Conservation (phyloP, 2,329 filamentous ascomycete species). For the Chaetomium strumarium region DNA sequence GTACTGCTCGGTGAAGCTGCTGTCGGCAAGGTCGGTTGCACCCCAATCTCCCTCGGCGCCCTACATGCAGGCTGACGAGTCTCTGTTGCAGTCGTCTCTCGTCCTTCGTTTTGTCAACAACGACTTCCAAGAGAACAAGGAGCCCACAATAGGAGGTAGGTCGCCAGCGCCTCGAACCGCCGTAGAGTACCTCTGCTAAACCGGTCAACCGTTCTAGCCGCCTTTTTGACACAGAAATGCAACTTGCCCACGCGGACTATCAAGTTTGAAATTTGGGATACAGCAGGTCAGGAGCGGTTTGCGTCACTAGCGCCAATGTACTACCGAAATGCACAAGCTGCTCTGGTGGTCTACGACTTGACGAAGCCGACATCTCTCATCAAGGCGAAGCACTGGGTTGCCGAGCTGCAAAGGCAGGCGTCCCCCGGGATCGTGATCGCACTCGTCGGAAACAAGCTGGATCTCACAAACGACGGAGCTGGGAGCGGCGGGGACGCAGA, state of each 20-base stretch:
- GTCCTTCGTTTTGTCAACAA: constrained; percentile 99
- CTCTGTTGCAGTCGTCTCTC: constrained; percentile 70
- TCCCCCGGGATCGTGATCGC: constrained; percentile 95
- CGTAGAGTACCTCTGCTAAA: constrained; percentile 1
- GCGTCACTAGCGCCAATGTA: constrained; percentile 97
- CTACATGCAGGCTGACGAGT: constrained; percentile 17
- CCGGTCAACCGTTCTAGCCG: constrained; percentile 52
- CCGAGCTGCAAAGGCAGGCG: constrained; percentile 92
- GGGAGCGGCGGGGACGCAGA: constrained; percentile 41
- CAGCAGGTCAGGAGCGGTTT: constrained; percentile 94
- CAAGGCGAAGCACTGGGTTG: constrained; percentile 98
- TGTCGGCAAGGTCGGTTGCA: constrained; percentile 78
- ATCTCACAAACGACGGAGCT: constrained; percentile 64
- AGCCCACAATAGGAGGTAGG: constrained; percentile 95
- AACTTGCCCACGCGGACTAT: constrained; percentile 88
- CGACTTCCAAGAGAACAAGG: constrained; percentile 99
- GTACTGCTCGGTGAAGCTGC: constrained; percentile 95
- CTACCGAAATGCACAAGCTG: constrained; percentile 97
- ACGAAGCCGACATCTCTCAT: constrained; percentile 92
- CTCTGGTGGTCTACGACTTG: constrained; percentile 96
- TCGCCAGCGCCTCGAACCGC: constrained; percentile 15
- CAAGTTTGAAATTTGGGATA: constrained; percentile 97
- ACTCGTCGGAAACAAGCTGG: constrained; percentile 93
- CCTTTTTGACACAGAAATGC: constrained; percentile 98
- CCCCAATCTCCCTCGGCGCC: not conserved